Evolutionary conservation across 2,329 filamentous ascomycete genomes (phyloP), one percentile per base, ranked within the genome.

Genomic region (Colletotrichum simmondsii): DNA sequence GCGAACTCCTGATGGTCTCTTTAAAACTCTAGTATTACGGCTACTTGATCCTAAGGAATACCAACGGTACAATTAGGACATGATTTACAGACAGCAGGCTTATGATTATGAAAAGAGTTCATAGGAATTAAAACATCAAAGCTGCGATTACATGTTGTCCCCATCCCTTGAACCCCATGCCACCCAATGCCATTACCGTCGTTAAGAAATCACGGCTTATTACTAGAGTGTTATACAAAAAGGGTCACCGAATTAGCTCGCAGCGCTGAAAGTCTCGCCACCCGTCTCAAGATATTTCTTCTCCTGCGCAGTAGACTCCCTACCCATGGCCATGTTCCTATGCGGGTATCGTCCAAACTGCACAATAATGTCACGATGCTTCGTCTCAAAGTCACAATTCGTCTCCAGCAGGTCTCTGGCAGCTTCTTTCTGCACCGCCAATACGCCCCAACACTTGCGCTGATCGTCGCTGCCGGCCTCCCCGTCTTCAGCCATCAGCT

Each of bases 341-440:
- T 91, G 87, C 10, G 90, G 90, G 80, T 91, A 92, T 65, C 90
- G 80, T 1, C 89, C 89, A 77, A 91, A 92, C 69, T 72, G 81
- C 68, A 84, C 79, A 49, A 92, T 79, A 16, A 91, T 86, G 26
- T 83, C 83, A 26, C 78, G 77, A 77, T 92, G 90, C 75, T 82
- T 83, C 75, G 79, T 79, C 74, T 86, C 84, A 61, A 85, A 84
- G 3, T 80, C 78, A 4, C 76, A 14, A 11, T 76, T 76, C n/a
- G 53, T 63, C 16, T 75, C 66, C 1, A 77, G 78, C 6, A 82
- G 26, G 22, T 70, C 65, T 53, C 68, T 76, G 0, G 81, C 76
- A 2, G 77, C 77, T 3, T 80, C 77, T 3, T 77, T 77, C 22
- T 79, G 73, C 2, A 65, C 70, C 2, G 76, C 76, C 16, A 82